Evolutionary conservation across 805 yeast species (phyloP), one percentile per base, ranked within the genome.

Genomic region (Brettanomyces bruxellensis): DNA sequence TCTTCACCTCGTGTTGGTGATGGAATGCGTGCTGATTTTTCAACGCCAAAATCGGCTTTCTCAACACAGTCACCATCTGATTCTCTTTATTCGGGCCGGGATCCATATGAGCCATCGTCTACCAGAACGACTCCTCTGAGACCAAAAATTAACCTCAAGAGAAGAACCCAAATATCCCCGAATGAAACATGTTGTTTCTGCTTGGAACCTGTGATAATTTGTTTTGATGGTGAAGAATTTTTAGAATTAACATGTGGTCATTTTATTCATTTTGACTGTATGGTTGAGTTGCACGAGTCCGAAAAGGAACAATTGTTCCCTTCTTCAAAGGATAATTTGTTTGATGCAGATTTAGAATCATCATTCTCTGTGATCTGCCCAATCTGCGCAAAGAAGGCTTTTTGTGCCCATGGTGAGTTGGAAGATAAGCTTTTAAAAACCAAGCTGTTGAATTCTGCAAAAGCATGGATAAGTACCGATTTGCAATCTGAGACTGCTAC

Each of bases 241-340:
- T 47, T 75, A 3, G 70, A 67, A 34, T 49, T 74, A 40, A 51
- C 65, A 1, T 73, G 79, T 55, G 59, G 65, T 5, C 79, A 75
- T 53, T 61, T 62, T 37, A 58, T 70, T 28, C 81, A 76, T 54
- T 62, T 63, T 45, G 64, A 69, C 45, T 76, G 81, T 49, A 69
- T 64, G 32, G 49, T 62, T 3, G 59, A 68, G 6, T 45, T 66
- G 37, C 22, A 65, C 13, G 34, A 24, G 11, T 22, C 12, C 7
- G 25, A 24, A 24, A 32, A 32, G 7, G 44, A n/a, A 28, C 8
- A 28, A 30, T 5, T 37, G 7, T 5, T 25, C 9, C 12, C 38
- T 13, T 18, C 46, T 13, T 36, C 34, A 28, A 38, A 41, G n/a
- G 40, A 41, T 6, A 18, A 5, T 4, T 41, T 45, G 36, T 24